phyloP scores from a whole-genome alignment of 2,329 filamentous ascomycete genomes.

The Elsinoe batatas region DNA sequence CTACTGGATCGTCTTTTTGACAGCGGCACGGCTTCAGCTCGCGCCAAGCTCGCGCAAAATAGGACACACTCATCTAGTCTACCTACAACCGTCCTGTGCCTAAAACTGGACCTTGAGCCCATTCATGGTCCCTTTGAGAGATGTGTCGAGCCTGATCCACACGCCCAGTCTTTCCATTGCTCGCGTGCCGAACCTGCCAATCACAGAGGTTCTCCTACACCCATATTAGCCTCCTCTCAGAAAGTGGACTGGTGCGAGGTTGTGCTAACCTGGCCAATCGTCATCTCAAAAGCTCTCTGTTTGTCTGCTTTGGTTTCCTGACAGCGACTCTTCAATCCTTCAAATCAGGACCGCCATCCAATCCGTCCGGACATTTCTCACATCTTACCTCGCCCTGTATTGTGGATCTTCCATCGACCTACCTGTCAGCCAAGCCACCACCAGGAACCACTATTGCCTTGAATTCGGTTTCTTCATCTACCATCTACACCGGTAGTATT shows the following conservation, averaged over 20 bases:
- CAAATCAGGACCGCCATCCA: not conserved
- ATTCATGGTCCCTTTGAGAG: not conserved
- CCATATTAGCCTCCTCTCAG: not conserved
- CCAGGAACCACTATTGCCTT: not conserved
- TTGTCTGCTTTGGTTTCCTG: not conserved
- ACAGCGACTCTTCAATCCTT: not conserved
- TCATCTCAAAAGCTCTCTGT: not conserved
- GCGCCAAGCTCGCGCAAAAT: constrained; percentile 11
- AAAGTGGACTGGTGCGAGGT: constrained; percentile 1
- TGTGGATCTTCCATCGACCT: not conserved
- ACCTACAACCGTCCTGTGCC: not conserved
- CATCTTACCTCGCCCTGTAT: not conserved
- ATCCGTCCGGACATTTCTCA: not conserved
- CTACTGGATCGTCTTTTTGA: not conserved
- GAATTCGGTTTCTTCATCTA: not conserved
- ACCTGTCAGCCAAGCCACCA: not conserved
- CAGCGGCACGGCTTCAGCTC: constrained; percentile 7
- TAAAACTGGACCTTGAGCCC: constrained; percentile 9
- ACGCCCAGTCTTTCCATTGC: not conserved
- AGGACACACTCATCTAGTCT: not conserved
- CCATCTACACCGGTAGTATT: constrained; percentile 34
- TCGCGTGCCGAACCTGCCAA: constrained; percentile 2
- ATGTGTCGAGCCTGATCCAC: constrained; percentile 7
- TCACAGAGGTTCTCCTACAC: not conserved
- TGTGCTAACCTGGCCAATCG: constrained; percentile 10